These are phyloP conservation scores for Athelia psychrophila DNA, from an alignment of 1,284 basidiomycete genomes.

Conservation along the genomic window DNA sequence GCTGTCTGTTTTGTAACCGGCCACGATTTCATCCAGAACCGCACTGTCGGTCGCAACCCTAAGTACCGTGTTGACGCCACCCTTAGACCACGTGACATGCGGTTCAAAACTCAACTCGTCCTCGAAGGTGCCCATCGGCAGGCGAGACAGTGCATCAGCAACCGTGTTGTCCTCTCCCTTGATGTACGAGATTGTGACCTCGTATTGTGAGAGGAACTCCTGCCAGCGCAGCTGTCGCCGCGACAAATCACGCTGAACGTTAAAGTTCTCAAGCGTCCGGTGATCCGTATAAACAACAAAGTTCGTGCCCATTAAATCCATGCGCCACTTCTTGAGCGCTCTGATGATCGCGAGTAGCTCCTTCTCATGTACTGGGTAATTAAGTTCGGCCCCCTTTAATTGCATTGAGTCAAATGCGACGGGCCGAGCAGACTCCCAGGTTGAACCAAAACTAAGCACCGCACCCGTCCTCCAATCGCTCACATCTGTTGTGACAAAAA, in stretches of 20 bases:
- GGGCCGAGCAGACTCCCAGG: conserved; percentile 12
- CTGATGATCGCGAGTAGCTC: conserved; percentile 7
- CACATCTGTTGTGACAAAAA: conserved; percentile 25
- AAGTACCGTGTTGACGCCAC: no score
- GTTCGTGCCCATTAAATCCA: conserved; percentile 10
- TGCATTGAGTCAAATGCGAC: conserved; percentile 12
- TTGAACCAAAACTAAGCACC: conserved; percentile 15
- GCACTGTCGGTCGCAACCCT: no score
- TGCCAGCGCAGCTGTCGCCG: conserved; percentile 17
- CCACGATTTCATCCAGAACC: no score
- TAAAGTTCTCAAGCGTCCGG: conserved; percentile 10
- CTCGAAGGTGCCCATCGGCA: no score
- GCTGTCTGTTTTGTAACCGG: no score
- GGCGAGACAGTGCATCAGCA: conserved; percentile 14
- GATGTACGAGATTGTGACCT: conserved; percentile 20
- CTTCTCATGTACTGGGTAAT: no score
- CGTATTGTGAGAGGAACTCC: conserved; percentile 18
- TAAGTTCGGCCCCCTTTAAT: conserved; percentile 15
- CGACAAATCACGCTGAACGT: conserved; percentile 20
- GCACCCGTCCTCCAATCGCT: conserved; percentile 20
- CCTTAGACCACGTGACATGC: no score
- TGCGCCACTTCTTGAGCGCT: conserved; percentile 15
- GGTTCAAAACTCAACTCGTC: no score
- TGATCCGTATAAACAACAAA: conserved; percentile 20
- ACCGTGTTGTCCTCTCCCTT: conserved; percentile 16